These are phyloP conservation scores for Eimeria brunetti DNA, from an alignment of 169 alveolate genomes.

Conservation along the genomic window DNA sequence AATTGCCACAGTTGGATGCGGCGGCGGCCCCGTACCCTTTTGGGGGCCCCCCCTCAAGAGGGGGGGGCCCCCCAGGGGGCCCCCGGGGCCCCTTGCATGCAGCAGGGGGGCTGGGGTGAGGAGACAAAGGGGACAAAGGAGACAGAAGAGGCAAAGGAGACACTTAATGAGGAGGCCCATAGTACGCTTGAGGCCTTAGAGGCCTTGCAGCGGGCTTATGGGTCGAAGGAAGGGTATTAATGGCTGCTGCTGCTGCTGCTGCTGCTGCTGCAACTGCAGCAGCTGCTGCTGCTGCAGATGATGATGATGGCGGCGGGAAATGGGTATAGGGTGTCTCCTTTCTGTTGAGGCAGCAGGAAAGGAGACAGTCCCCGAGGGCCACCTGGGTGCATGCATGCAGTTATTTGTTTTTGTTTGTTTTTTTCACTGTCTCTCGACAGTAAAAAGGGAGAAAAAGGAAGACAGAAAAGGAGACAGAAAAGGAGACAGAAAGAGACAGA, in stretches of 20 bases:
- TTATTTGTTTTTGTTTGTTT: no score
- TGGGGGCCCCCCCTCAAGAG: neutral
- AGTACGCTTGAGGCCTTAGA: neutral
- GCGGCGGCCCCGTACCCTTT: neutral
- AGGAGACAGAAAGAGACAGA: no score
- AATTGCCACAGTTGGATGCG: neutral
- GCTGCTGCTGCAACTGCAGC: neutral
- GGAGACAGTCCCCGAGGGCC: no score
- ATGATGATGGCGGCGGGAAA: no score
- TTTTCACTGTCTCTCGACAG: no score
- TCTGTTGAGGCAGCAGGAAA: no score
- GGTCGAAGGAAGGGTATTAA: neutral
- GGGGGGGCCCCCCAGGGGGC: neutral
- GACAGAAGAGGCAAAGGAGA: no score
- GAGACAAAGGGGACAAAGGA: conserved; percentile 8
- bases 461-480: no score
- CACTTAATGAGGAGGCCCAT: neutral
- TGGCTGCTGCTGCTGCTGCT: neutral
- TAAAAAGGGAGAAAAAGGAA: no score
- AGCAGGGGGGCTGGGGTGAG: no score
- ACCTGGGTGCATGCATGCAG: no score
- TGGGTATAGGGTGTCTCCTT: no score
- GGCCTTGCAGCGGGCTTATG: conserved; percentile 20
- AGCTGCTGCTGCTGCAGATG: neutral
- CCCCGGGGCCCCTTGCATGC: neutral